phyloP scores from a whole-genome alignment of 1,284 basidiomycete species.

The Naganishia albida region DNA sequence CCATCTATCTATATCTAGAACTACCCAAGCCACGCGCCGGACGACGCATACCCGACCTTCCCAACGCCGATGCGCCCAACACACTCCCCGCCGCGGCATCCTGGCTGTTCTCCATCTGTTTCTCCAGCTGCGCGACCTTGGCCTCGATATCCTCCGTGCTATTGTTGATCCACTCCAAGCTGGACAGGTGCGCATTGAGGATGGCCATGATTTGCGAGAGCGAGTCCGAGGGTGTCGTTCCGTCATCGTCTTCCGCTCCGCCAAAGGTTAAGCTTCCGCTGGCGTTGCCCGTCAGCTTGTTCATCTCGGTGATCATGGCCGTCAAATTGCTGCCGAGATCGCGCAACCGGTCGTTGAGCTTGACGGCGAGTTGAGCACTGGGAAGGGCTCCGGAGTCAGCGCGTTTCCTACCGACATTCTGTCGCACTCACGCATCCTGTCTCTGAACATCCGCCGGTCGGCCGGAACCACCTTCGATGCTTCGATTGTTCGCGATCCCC shows the following conservation, averaged over 20 bases:
- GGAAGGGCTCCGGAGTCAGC: background rate
- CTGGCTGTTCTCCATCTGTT: conserved; percentile 21
- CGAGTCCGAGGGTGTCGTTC: conserved; percentile 16
- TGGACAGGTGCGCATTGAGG: conserved; percentile 32
- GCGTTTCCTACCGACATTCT: background rate
- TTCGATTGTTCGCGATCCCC: conserved; percentile 26
- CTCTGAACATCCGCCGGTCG: conserved; percentile 33
- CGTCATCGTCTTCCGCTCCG: conserved; percentile 13
- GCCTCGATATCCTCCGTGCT: conserved; percentile 28
- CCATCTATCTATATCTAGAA: conserved; percentile 25
- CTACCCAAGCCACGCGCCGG: conserved; percentile 8
- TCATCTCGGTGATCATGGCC: conserved; percentile 35
- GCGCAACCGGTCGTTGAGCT: conserved; percentile 30
- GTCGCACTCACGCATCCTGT: conserved; percentile 29
- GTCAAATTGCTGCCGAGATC: conserved; percentile 30
- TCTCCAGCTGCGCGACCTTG: conserved; percentile 31
- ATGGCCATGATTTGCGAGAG: conserved; percentile 33
- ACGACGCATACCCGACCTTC: conserved; percentile 18
- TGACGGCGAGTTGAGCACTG: conserved; percentile 28
- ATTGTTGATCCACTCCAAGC: conserved; percentile 33
- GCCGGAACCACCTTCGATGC: conserved; percentile 15
- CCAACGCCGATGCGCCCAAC: conserved; percentile 6
- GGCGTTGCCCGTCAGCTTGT: conserved; percentile 28
- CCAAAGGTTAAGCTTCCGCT: conserved; percentile 11
- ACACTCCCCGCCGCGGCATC: conserved; percentile 3